Conservation (phyloP, 164 flowering plant genomes). For the Brasenia schreberi region DNA sequence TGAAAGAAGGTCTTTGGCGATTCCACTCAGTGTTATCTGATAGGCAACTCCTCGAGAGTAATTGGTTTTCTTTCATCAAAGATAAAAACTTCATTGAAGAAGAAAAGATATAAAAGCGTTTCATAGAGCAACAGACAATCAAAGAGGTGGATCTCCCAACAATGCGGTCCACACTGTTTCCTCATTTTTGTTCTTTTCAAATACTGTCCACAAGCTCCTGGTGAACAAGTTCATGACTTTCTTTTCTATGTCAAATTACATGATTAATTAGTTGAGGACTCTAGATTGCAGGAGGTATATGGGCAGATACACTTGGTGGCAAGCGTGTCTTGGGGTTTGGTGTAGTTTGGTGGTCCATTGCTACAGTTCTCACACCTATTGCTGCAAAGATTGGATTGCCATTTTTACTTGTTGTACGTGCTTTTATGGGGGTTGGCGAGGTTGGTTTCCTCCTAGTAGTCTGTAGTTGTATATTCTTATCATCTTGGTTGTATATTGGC, state of each 20-base stretch:
- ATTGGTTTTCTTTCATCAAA: too few species aligned
- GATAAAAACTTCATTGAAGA: too few species aligned
- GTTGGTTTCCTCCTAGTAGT: conserved; percentile 25
- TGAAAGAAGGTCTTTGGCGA: too few species aligned
- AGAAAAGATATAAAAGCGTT: too few species aligned
- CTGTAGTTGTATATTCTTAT: not conserved
- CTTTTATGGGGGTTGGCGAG: conserved; percentile 97
- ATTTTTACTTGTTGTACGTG: conserved; percentile 77
- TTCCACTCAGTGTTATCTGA: too few species aligned
- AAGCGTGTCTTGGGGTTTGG: conserved; percentile 81
- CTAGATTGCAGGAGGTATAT: conserved; percentile 96
- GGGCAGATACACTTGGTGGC: conserved; percentile 97
- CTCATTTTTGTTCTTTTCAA: too few species aligned
- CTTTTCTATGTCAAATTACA: not conserved
- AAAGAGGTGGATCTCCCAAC: too few species aligned
- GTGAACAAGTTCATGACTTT: not conserved
- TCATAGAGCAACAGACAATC: too few species aligned
- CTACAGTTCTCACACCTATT: conserved; percentile 77
- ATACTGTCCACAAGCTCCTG: too few species aligned
- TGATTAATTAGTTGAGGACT: conserved; percentile 2
- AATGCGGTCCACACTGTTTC: too few species aligned
- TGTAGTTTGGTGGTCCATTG: conserved; percentile 98
- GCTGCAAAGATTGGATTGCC: conserved; percentile 93
- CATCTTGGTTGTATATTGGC: too few species aligned
- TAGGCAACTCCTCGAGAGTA: too few species aligned